Percentiles rank a stretch among this genome's conserved stretches.
Conservation (phyloP, 345 rosid species). For the Alliaria petiolata region DNA sequence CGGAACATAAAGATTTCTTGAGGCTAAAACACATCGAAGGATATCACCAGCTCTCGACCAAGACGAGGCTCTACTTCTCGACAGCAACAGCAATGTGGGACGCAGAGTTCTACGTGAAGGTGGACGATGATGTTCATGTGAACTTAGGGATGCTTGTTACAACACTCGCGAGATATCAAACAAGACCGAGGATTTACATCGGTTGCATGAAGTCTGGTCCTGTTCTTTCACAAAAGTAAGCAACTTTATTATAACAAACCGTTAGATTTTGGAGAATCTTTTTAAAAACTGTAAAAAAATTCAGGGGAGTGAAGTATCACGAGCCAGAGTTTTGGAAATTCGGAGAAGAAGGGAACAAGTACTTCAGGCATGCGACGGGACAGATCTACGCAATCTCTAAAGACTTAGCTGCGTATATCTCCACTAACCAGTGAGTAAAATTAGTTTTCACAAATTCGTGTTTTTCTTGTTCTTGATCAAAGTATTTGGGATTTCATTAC, state of each 20-base stretch:
- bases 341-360: slow-evolving; percentile 89
- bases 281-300: too few species aligned
- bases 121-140: slow-evolving; percentile 87
- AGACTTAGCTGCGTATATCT: slow-evolving; percentile 81
- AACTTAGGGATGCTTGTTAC: slow-evolving; percentile 61
- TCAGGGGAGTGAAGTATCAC: slow-evolving; percentile 70
- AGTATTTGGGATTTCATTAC: neutral
- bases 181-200: slow-evolving; percentile 72
- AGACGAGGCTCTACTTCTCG: slow-evolving; percentile 76
- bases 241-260: neutral
- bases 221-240: slow-evolving; percentile 72
- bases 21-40: slow-evolving; percentile 84
- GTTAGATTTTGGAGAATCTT: too few species aligned
- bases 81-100: slow-evolving; percentile 74
- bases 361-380: slow-evolving; percentile 91
- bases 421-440: slow-evolving; percentile 57
- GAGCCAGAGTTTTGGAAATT: slow-evolving; percentile 96
- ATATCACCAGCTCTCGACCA: slow-evolving; percentile 75
- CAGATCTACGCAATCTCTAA: slow-evolving; percentile 86
- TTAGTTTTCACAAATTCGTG: too few species aligned
- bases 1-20: slow-evolving; percentile 61
- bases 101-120: slow-evolving; percentile 78
- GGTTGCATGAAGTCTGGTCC: slow-evolving; percentile 99
- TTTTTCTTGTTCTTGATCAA: neutral
- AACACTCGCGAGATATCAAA: slow-evolving; percentile 51